Evolutionary conservation across 2,329 filamentous ascomycete genomes (phyloP).

Genomic region (Elsinoe perseae): DNA sequence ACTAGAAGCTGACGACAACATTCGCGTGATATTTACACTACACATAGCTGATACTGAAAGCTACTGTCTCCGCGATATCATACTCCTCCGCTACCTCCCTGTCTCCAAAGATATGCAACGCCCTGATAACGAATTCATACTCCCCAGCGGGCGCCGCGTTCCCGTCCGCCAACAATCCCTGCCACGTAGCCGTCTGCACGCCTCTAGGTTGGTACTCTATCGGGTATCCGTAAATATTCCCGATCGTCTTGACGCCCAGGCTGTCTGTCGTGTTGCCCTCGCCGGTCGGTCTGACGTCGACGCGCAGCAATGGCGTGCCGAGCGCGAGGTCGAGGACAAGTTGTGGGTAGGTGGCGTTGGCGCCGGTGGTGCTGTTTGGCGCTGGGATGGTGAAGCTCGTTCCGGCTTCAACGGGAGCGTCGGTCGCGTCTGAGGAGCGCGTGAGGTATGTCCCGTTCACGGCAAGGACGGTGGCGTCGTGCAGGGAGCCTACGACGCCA

Average conservation of each 20-base stretch:
- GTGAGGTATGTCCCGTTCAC: slow-evolving; percentile 23
- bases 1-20: not conserved
- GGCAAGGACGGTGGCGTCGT: slow-evolving; percentile 24
- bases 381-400: slow-evolving; percentile 23
- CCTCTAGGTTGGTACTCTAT: slow-evolving; percentile 21
- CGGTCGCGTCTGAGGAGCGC: slow-evolving; percentile 17
- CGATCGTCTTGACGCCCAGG: slow-evolving; percentile 16
- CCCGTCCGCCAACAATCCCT: slow-evolving; percentile 26
- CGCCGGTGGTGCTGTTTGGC: slow-evolving; percentile 19
- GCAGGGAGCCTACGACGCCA: slow-evolving; percentile 25
- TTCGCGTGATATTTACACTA: not conserved
- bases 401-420: slow-evolving; percentile 17
- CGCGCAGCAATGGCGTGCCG: slow-evolving; percentile 19
- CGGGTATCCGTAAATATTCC: slow-evolving; percentile 20
- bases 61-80: slow-evolving; percentile 22
- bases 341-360: slow-evolving; percentile 22
- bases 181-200: slow-evolving; percentile 18
- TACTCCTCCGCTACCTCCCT: slow-evolving; percentile 23
- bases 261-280: slow-evolving; percentile 15
- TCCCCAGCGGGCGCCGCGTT: slow-evolving; percentile 24
- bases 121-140: slow-evolving; percentile 26
- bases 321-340: slow-evolving; percentile 21
- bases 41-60: slow-evolving; percentile 22
- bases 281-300: slow-evolving; percentile 16
- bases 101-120: slow-evolving; percentile 27